phyloP scores from a whole-genome alignment of 2,329 filamentous ascomycete species.

The Hypoxylon sp. region DNA sequence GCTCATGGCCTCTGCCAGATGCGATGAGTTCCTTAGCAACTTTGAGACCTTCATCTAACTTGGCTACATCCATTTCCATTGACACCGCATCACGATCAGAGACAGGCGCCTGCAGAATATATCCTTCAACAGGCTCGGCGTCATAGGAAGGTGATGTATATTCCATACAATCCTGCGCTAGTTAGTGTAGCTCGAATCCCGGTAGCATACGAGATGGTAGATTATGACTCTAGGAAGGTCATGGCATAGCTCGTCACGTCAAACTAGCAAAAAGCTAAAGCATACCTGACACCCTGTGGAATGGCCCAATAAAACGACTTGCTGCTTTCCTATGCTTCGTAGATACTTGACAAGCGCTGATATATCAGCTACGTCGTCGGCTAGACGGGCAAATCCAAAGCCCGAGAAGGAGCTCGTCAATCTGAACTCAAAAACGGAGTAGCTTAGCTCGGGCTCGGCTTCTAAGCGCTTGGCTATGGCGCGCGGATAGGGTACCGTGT shows the following conservation, averaged over 20 bases:
- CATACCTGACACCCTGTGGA: slow-evolving; percentile 71
- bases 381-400: slow-evolving; percentile 66
- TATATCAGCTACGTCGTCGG: slow-evolving; percentile 69
- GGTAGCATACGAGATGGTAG: neutral
- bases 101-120: slow-evolving; percentile 84
- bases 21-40: slow-evolving; percentile 69
- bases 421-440: slow-evolving; percentile 70
- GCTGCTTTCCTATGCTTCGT: slow-evolving; percentile 64
- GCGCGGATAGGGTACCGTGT: slow-evolving; percentile 72
- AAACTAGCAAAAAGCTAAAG: neutral
- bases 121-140: slow-evolving; percentile 74
- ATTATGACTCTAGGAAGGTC: neutral
- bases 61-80: slow-evolving; percentile 60
- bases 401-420: slow-evolving; percentile 68
- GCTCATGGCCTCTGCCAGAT: slow-evolving; percentile 67
- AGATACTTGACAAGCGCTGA: slow-evolving; percentile 68
- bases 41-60: slow-evolving; percentile 62
- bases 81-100: slow-evolving; percentile 79
- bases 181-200: slow-evolving; percentile 27
- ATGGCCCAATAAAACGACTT: slow-evolving; percentile 70
- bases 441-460: slow-evolving; percentile 57
- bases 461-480: slow-evolving; percentile 63
- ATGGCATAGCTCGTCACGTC: slow-evolving; percentile 4
- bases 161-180: slow-evolving; percentile 68
- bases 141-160: slow-evolving; percentile 64